Conservation (phyloP, 163 green algal genomes). For the Trebouxia gelatinosa region DNA sequence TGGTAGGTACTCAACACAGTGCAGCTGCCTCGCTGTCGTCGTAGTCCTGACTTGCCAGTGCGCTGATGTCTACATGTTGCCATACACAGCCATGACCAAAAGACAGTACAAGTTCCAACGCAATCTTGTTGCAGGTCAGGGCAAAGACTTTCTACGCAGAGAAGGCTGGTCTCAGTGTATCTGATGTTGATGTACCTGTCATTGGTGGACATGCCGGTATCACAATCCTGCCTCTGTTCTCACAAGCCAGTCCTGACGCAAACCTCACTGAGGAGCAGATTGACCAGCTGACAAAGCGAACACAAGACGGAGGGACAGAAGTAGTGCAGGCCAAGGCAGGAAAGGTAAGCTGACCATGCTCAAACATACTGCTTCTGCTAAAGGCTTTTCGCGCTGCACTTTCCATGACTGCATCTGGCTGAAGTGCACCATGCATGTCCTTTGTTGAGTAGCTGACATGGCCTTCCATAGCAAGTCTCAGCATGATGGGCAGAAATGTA, state of each 20-base stretch:
- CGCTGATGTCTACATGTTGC: background rate
- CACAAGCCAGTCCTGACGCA: constrained; percentile 41
- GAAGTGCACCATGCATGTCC: too few species aligned
- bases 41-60: background rate
- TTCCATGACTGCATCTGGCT: background rate
- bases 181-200: constrained; percentile 91
- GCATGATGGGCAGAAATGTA: too few species aligned
- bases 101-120: too few species aligned
- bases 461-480: too few species aligned
- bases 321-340: constrained; percentile 87
- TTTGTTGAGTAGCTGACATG: too few species aligned
- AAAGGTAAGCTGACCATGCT: constrained; percentile 43
- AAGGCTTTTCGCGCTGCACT: background rate
- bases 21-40: background rate
- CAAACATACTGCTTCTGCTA: background rate
- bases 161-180: constrained; percentile 78
- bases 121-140: constrained; percentile 55
- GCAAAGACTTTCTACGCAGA: constrained; percentile 96
- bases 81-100: background rate
- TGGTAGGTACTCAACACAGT: constrained; percentile 75
- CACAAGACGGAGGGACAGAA: constrained; percentile 98
- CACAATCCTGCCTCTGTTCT: constrained; percentile 98
- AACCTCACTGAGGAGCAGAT: constrained; percentile 35
- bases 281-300: constrained; percentile 94
- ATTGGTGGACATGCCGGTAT: constrained; percentile 95